phyloP scores from a whole-genome alignment of 768 basidiomycete species.

The Amanita pseudoporphyria region DNA sequence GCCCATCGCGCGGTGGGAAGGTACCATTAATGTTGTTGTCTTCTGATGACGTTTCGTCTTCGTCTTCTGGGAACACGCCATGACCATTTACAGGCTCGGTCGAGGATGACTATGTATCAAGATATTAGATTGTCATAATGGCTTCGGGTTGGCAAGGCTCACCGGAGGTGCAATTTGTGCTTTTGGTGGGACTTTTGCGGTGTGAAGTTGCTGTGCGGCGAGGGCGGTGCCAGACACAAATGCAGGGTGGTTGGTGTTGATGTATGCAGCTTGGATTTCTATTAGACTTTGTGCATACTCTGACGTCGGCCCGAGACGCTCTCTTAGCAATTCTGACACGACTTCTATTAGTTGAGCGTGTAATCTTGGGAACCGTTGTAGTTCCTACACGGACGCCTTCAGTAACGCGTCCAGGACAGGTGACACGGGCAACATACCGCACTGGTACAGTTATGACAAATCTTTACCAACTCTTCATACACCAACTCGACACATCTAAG shows the following conservation, averaged over 20 bases:
- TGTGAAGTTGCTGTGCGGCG: constrained; percentile 38
- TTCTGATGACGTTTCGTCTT: constrained; percentile 55
- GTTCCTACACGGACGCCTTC: constrained; percentile 48
- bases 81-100: constrained; percentile 53
- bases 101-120: constrained; percentile 44
- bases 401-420: neutral
- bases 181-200: constrained; percentile 26
- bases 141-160: constrained; percentile 17
- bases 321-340: constrained; percentile 92
- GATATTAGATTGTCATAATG: constrained; percentile 12
- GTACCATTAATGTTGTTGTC: constrained; percentile 43
- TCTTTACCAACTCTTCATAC: constrained; percentile 98
- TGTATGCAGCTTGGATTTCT: constrained; percentile 96
- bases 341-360: constrained; percentile 93
- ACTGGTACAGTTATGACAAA: constrained; percentile 97
- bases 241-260: constrained; percentile 97
- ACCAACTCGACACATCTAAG: constrained; percentile 95
- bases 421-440: constrained; percentile 37
- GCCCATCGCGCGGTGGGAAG: constrained; percentile 40
- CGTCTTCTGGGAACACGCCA: constrained; percentile 33
- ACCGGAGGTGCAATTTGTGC: constrained; percentile 43
- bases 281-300: constrained; percentile 96
- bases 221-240: constrained; percentile 77
- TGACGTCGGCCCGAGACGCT: constrained; percentile 92
- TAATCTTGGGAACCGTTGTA: constrained; percentile 90